Evolutionary conservation across 2,329 filamentous ascomycete genomes (phyloP).

Genomic region (Aspergillus intermedius): DNA sequence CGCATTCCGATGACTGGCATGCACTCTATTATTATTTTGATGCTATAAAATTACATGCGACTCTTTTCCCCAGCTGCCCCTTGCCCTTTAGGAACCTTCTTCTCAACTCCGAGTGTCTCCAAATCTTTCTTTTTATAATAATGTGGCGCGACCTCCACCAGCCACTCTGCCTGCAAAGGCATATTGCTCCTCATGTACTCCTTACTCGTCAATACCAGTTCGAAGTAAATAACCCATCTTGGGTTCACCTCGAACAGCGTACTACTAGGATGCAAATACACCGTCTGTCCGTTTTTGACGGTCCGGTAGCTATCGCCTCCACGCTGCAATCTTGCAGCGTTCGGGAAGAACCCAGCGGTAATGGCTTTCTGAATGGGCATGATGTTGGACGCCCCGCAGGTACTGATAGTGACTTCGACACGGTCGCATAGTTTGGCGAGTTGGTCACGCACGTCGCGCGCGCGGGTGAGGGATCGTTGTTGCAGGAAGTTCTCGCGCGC

Average conservation of each 20-base stretch:
- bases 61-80: slow-evolving; percentile 39
- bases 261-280: slow-evolving; percentile 84
- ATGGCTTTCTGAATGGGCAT: slow-evolving; percentile 79
- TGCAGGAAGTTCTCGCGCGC: slow-evolving; percentile 89
- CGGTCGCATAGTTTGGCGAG: slow-evolving; percentile 86
- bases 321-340: slow-evolving; percentile 75
- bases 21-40: too few relatives aligned
- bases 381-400: slow-evolving; percentile 64
- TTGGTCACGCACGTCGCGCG: slow-evolving; percentile 87
- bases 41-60: slow-evolving; percentile 6
- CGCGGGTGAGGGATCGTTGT: slow-evolving; percentile 79
- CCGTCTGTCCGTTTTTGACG: slow-evolving; percentile 80
- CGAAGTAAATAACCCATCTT: slow-evolving; percentile 81
- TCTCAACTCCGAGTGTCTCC: slow-evolving; percentile 68
- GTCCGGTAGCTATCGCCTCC: slow-evolving; percentile 85
- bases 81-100: slow-evolving; percentile 62
- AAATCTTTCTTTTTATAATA: slow-evolving; percentile 90
- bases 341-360: slow-evolving; percentile 88
- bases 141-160: slow-evolving; percentile 86
- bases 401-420: slow-evolving; percentile 69
- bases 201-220: slow-evolving; percentile 84
- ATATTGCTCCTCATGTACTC: slow-evolving; percentile 89
- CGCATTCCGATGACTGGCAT: too few relatives aligned
- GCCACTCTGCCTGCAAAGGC: slow-evolving; percentile 76
- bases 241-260: slow-evolving; percentile 74